phyloP scores from a whole-genome alignment of 1,284 basidiomycete species.

The Cryptococcus sp. region DNA sequence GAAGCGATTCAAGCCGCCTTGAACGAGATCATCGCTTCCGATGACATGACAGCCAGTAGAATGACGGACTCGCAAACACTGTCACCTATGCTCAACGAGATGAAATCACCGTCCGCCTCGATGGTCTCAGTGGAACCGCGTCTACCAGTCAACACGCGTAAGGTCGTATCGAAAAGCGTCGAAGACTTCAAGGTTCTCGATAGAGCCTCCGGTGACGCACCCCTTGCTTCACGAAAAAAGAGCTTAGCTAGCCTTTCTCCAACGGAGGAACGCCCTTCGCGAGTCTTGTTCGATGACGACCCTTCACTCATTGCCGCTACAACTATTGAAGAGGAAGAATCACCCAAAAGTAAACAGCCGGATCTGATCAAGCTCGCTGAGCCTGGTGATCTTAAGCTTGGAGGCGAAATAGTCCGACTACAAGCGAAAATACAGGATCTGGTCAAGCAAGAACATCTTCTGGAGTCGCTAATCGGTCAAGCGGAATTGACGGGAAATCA shows the following conservation, averaged over 20 bases:
- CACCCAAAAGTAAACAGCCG: slow-evolving; percentile 5
- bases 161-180: slow-evolving; percentile 27
- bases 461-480: slow-evolving; percentile 82
- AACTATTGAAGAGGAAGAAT: slow-evolving; percentile 45
- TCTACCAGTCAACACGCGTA: slow-evolving; percentile 6
- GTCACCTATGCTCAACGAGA: neutral
- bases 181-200: slow-evolving; percentile 18
- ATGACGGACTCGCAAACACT: neutral
- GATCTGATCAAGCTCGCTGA: slow-evolving; percentile 62
- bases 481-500: slow-evolving; percentile 89
- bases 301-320: slow-evolving; percentile 44
- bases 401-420: slow-evolving; percentile 72
- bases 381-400: slow-evolving; percentile 79
- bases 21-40: slow-evolving; percentile 85
- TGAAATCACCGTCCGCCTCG: slow-evolving; percentile 19
- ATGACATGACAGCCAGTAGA: slow-evolving; percentile 52
- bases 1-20: slow-evolving; percentile 90
- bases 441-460: slow-evolving; percentile 71
- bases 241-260: slow-evolving; percentile 5
- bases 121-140: slow-evolving; percentile 12
- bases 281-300: slow-evolving; percentile 45
- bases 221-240: neutral
- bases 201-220: slow-evolving; percentile 4
- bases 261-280: slow-evolving; percentile 2
- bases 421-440: slow-evolving; percentile 69